Conservation (phyloP, 2,329 filamentous ascomycete genomes). For the Penicillium sclerotiorum region DNA sequence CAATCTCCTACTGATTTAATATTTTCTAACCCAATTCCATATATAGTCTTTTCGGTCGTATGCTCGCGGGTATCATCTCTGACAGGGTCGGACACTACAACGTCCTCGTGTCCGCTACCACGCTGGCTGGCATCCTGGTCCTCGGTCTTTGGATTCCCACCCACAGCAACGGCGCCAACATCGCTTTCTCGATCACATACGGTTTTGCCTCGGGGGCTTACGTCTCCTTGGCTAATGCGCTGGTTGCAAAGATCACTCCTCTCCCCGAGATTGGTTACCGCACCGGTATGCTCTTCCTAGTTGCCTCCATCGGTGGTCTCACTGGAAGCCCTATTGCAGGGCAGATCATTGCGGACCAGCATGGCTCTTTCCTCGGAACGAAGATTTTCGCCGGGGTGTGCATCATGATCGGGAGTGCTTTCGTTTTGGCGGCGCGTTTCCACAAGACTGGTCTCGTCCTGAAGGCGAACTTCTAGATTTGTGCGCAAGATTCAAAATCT, state of each 20-base stretch:
- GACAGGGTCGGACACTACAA: slow-evolving; percentile 25
- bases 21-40: background rate
- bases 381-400: slow-evolving; percentile 67
- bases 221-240: slow-evolving; percentile 60
- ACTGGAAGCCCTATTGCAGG: slow-evolving; percentile 69
- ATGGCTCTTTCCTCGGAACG: slow-evolving; percentile 59
- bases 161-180: slow-evolving; percentile 55
- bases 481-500: background rate
- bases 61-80: slow-evolving; percentile 13
- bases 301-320: slow-evolving; percentile 64
- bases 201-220: slow-evolving; percentile 68
- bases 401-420: slow-evolving; percentile 42
- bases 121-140: slow-evolving; percentile 14
- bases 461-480: slow-evolving; percentile 11
- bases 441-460: slow-evolving; percentile 5
- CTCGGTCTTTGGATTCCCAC: slow-evolving; percentile 31
- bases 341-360: slow-evolving; percentile 54
- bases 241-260: slow-evolving; percentile 66
- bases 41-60: slow-evolving; percentile 24
- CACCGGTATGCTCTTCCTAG: slow-evolving; percentile 62
- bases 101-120: slow-evolving; percentile 12
- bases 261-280: slow-evolving; percentile 68
- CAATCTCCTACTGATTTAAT: too few species aligned
- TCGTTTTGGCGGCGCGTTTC: slow-evolving; percentile 2
- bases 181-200: slow-evolving; percentile 65